Base-by-base conservation (phyloP, 1,284 basidiomycete species). In the Vanrija humicola region DNA sequence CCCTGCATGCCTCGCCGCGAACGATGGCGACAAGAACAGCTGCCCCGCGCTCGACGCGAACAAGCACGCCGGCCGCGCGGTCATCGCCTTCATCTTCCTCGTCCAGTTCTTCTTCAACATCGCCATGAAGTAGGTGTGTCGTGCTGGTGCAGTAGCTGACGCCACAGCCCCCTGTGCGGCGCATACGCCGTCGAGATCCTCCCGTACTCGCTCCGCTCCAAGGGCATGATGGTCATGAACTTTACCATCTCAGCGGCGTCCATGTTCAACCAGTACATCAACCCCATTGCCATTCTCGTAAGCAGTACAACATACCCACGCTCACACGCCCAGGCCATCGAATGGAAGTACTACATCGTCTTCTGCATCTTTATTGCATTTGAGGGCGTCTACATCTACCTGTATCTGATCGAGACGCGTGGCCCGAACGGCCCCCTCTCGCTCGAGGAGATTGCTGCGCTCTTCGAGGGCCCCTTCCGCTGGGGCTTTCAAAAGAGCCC, bases 181-280 rank as follows among this genome's bases (percentile, higher is more conserved):
- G 19, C 40, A 3, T 42, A 42, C 40, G 19, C 40, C 40, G n/a
- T 42, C 40, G 40, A 42, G n/a, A 42, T 42, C 19, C 40, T 42
- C 9, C 40, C 40, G 3, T 42, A 42, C 40, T 3, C 84, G 2
- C 87, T 88, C 48, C 86, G 87, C 67, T 86, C 87, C 43, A 87
- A 87, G 77, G 86, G 86, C 53, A 83, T 87, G 77, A 86, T 79
- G 56, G 69, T 87, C 62, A 46, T 63, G 46, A 52, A 59, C 40
- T 58, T 64, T 23, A 50, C 58, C 14, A 63, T 65, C 52, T 64
- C 66, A 59, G 51, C 52, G n/a, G 48, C 60, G 5, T 62, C 62
- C 9, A 56, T 61, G 28, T 64, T 64, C 52, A 63, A 67, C 55
- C 64, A 69, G 48, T 70, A 58, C 55, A 58, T 62, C 54, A 70